Evolutionary conservation across 176 grass and related monocot species (phyloP).

Genomic region (Triticum dicoccoides): DNA sequence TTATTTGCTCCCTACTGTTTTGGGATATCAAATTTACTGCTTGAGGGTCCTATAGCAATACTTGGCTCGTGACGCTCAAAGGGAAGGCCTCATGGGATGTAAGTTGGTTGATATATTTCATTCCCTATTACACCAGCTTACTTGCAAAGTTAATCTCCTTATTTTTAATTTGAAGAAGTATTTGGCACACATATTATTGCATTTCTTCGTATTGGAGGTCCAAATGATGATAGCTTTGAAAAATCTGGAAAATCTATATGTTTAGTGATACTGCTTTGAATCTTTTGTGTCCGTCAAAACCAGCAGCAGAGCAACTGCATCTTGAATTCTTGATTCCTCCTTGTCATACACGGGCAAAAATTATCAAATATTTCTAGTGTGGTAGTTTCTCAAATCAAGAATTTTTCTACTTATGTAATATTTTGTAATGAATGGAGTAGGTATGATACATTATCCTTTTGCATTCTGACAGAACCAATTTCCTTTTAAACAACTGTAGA

Average conservation of each 20-base stretch:
- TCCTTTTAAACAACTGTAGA: background rate
- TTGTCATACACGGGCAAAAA: background rate
- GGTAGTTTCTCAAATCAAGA: background rate
- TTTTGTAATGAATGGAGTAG: background rate
- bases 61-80: background rate
- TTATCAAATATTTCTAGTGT: background rate
- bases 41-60: background rate
- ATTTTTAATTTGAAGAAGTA: background rate
- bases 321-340: background rate
- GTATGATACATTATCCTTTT: background rate
- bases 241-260: background rate
- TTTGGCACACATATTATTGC: background rate
- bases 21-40: background rate
- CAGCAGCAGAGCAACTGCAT: background rate
- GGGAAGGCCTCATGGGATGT: background rate
- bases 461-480: background rate
- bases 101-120: background rate
- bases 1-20: background rate
- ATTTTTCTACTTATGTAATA: background rate
- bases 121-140: background rate
- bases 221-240: background rate
- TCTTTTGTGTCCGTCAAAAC: background rate
- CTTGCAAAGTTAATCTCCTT: background rate
- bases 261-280: background rate
- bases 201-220: background rate